Conservation (phyloP, 192 early-diverging fungal species). For the Entomortierella beljakovae region DNA sequence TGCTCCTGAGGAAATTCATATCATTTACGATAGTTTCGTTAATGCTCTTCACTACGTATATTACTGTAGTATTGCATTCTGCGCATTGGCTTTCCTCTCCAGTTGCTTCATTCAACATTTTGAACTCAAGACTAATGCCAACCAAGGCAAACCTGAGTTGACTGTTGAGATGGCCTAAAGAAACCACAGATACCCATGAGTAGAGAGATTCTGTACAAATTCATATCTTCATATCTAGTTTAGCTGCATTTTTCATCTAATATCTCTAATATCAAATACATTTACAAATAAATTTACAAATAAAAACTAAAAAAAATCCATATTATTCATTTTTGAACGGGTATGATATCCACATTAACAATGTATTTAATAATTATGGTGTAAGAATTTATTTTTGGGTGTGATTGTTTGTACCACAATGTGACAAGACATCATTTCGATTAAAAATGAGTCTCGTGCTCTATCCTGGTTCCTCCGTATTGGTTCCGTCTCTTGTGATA, state of each 20-base stretch:
- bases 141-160: slow-evolving; percentile 48
- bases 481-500: neutral
- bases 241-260: too few relatives aligned
- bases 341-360: too few relatives aligned
- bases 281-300: too few relatives aligned
- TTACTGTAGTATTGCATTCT: slow-evolving; percentile 39
- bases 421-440: too few relatives aligned
- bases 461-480: neutral
- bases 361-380: too few relatives aligned
- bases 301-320: too few relatives aligned
- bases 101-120: slow-evolving; percentile 50
- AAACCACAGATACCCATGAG: neutral
- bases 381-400: too few relatives aligned
- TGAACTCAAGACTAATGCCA: slow-evolving; percentile 52
- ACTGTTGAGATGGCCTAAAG: slow-evolving; percentile 38
- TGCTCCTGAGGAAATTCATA: neutral
- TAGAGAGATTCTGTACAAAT: neutral
- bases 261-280: too few relatives aligned
- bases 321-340: too few relatives aligned
- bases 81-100: slow-evolving; percentile 32
- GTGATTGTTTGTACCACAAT: too few relatives aligned
- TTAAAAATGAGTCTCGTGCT: neutral
- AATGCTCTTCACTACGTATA: slow-evolving; percentile 31
- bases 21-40: slow-evolving; percentile 37
- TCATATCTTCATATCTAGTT: too few relatives aligned